These are phyloP conservation scores for Blastobotrys apis DNA, from an alignment of 1,139 yeast species.

Conservation along the genomic window DNA sequence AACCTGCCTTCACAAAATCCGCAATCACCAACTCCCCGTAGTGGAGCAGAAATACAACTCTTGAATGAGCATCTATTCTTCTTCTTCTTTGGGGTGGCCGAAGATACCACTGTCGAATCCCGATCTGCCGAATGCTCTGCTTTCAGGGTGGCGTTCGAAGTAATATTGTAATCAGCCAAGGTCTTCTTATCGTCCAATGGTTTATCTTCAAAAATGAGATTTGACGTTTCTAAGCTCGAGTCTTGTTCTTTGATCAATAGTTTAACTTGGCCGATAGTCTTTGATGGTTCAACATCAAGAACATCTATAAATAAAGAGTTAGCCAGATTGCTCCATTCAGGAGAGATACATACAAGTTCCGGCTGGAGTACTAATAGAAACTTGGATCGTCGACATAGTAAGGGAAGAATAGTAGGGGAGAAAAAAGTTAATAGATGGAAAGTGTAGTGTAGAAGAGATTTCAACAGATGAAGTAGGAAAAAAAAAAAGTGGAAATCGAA, in stretches of 20 bases:
- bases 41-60: conserved; percentile 60
- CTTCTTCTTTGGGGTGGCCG: conserved; percentile 40
- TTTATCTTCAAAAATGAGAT: conserved; percentile 46
- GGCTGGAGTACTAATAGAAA: conserved; percentile 15
- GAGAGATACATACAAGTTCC: conserved; percentile 15
- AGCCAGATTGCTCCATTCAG: not conserved
- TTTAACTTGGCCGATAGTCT: conserved; percentile 34
- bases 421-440: not conserved
- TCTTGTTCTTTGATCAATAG: conserved; percentile 26
- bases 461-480: conserved; percentile 3
- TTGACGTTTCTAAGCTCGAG: conserved; percentile 16
- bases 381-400: conserved; percentile 17
- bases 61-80: conserved; percentile 61
- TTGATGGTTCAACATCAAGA: conserved; percentile 28
- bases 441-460: no score
- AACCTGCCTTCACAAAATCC: conserved; percentile 80
- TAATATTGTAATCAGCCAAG: conserved; percentile 73
- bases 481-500: not conserved
- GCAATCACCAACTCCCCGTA: conserved; percentile 86
- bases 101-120: conserved; percentile 19
- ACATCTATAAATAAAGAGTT: conserved; percentile 6
- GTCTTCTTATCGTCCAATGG: conserved; percentile 78
- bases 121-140: conserved; percentile 13
- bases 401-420: conserved; percentile 2
- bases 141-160: conserved; percentile 63